Conservation (phyloP, 441 rosid genomes). For the Erodium trifolium region DNA sequence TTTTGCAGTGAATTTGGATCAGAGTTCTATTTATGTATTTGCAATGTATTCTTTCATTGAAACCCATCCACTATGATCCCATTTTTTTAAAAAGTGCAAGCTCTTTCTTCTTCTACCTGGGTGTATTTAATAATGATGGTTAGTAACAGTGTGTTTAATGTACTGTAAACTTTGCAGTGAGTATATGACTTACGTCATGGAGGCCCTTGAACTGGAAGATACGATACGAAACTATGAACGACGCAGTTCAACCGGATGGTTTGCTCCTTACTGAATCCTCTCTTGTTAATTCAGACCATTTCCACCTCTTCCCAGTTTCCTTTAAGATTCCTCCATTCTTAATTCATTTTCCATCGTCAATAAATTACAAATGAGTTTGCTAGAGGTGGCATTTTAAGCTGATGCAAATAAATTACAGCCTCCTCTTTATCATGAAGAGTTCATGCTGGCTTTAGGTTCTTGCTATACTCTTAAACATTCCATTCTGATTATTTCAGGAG, state of each 20-base stretch:
- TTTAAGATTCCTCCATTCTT: constrained; percentile 11
- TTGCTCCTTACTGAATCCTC: constrained; percentile 22
- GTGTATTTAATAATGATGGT: constrained; percentile 1
- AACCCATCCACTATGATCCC: neutral
- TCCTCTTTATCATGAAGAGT: neutral
- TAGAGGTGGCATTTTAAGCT: neutral
- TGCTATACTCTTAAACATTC: constrained; percentile 13
- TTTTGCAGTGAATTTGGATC: neutral
- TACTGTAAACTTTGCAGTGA: constrained; percentile 44
- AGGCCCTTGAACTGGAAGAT: constrained; percentile 94
- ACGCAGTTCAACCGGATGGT: constrained; percentile 86
- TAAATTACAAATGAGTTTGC: neutral
- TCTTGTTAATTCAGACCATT: constrained; percentile 10
- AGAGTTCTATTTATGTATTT: constrained; percentile 5
- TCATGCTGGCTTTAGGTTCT: neutral
- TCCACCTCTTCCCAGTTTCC: too few relatives aligned
- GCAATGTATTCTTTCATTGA: neutral
- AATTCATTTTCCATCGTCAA: neutral
- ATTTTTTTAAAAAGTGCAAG: neutral
- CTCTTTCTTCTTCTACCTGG: neutral
- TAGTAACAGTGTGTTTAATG: constrained; percentile 14
- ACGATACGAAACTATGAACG: constrained; percentile 80
- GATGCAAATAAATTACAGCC: neutral
- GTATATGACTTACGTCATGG: constrained; percentile 69
- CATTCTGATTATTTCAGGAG: constrained; percentile 43